Conservation (phyloP, 2,329 filamentous ascomycete genomes). For the Arthrobotrys sphaeroides region DNA sequence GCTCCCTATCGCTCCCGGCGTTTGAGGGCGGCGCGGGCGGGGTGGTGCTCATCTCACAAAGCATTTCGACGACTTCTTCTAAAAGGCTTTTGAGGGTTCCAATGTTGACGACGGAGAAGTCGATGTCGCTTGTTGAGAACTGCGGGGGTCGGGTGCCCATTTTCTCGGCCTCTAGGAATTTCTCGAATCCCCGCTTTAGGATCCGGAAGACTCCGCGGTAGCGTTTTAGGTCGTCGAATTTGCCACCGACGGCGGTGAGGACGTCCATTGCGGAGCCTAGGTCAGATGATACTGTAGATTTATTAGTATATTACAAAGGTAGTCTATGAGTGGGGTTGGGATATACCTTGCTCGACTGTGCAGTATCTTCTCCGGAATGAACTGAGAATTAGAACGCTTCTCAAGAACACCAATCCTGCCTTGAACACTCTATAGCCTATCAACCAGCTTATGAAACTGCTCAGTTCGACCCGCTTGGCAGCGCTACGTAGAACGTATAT, state of each 20-base stretch:
- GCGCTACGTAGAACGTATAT: slow-evolving; percentile 52
- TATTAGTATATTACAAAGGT: not conserved
- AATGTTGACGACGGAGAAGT: slow-evolving; percentile 50
- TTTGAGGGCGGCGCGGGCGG: not conserved
- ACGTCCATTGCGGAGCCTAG: slow-evolving; percentile 52
- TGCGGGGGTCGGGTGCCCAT: slow-evolving; percentile 42
- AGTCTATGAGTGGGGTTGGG: not conserved
- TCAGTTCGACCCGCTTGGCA: slow-evolving; percentile 45
- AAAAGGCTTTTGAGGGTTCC: slow-evolving; percentile 42
- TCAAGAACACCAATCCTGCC: slow-evolving; percentile 46
- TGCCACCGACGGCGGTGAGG: slow-evolving; percentile 41
- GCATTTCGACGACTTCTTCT: slow-evolving; percentile 49
- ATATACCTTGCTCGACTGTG: slow-evolving; percentile 51
- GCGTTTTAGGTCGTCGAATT: slow-evolving; percentile 53
- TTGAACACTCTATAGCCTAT: slow-evolving; percentile 54
- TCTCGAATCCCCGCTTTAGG: slow-evolving; percentile 48
- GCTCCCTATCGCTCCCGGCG: not conserved
- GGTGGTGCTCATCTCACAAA: slow-evolving; percentile 35
- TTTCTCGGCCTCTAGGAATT: slow-evolving; percentile 51
- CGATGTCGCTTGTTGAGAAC: slow-evolving; percentile 45
- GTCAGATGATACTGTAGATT: slow-evolving; percentile 36
- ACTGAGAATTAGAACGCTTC: slow-evolving; percentile 43
- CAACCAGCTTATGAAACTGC: slow-evolving; percentile 48
- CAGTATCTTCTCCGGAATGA: slow-evolving; percentile 50
- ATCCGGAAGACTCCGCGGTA: slow-evolving; percentile 50